Evolutionary conservation across 208 protist genomes (phyloP).

Genomic region (Trypanosoma cruzi): DNA sequence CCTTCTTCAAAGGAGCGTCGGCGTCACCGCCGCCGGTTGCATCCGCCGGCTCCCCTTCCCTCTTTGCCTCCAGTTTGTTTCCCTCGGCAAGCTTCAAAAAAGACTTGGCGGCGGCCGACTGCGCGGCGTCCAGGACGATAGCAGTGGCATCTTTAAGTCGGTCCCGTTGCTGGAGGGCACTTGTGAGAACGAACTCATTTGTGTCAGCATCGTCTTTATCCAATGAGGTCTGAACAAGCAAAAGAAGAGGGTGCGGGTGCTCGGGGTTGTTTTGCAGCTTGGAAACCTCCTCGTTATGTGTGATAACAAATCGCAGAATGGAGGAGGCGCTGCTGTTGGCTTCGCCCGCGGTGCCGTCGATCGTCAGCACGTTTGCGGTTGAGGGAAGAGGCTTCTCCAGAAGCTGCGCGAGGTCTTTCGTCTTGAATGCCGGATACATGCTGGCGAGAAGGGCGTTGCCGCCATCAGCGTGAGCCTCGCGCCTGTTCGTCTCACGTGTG

Average conservation of each 20-base stretch:
- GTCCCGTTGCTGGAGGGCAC: constrained; percentile 14
- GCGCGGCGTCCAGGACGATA: constrained; percentile 16
- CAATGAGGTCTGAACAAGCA: constrained; percentile 23
- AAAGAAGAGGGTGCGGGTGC: constrained; percentile 6
- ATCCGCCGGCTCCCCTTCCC: not conserved
- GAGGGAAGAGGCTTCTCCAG: constrained; percentile 20
- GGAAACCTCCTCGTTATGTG: constrained; percentile 3
- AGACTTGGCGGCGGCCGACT: not conserved
- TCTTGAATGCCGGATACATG: constrained; percentile 15
- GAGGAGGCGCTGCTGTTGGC: not conserved
- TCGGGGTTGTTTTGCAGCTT: not conserved
- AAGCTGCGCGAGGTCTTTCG: constrained; percentile 10
- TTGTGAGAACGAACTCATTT: constrained; percentile 20
- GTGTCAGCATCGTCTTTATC: constrained; percentile 25
- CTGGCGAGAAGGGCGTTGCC: not conserved
- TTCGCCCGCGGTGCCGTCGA: constrained; percentile 16
- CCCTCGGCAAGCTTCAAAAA: not conserved
- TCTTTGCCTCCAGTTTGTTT: constrained; percentile 1
- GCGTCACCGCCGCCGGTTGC: not conserved
- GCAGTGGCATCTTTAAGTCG: constrained; percentile 17
- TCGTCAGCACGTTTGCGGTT: constrained; percentile 24
- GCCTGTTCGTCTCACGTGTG: not conserved
- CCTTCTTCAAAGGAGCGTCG: not conserved
- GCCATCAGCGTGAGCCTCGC: not conserved
- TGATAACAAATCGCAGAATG: constrained; percentile 17